Conservation (phyloP, 805 yeast genomes). For the Candida wancherniae region DNA sequence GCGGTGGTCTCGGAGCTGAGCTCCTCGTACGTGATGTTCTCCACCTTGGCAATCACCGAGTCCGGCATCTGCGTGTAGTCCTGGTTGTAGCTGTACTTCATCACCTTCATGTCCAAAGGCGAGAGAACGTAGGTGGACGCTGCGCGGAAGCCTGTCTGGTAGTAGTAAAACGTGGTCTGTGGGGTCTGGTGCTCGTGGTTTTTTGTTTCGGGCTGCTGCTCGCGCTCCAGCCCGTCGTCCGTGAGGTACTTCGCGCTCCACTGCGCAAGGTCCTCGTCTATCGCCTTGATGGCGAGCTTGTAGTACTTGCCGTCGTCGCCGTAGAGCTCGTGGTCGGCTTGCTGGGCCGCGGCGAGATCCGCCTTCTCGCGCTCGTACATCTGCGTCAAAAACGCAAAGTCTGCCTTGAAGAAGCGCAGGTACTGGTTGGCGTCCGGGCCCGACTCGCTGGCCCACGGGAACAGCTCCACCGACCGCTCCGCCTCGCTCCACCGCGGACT, state of each 20-base stretch:
- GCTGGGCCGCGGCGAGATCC: conserved; percentile 45
- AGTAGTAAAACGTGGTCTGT: conserved; percentile 54
- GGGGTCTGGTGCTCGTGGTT: conserved; percentile 25
- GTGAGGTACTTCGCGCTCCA: conserved; percentile 30
- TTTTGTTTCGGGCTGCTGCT: conserved; percentile 8
- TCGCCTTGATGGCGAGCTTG: conserved; percentile 50
- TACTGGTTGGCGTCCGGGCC: conserved; percentile 35
- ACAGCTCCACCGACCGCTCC: conserved; percentile 23
- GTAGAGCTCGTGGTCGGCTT: conserved; percentile 56
- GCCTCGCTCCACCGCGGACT: conserved; percentile 36
- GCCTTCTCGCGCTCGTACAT: conserved; percentile 59
- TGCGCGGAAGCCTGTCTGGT: conserved; percentile 71
- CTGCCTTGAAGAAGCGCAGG: conserved; percentile 69
- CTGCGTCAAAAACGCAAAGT: conserved; percentile 45
- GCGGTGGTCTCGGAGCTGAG: conserved; percentile 55
- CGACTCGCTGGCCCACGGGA: conserved; percentile 49
- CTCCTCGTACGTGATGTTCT: conserved; percentile 63
- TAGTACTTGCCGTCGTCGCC: conserved; percentile 55
- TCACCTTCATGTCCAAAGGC: conserved; percentile 72
- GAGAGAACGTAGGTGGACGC: conserved; percentile 62
- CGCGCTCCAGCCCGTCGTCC: neutral
- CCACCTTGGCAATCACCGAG: conserved; percentile 55
- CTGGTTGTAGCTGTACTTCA: conserved; percentile 54
- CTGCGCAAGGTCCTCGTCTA: conserved; percentile 41
- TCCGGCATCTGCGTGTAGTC: conserved; percentile 67